A percentile compares a stretch with the other conserved stretches of the same genome.
These are phyloP conservation scores for Hondaea fermentalgiana DNA, from an alignment of 108 stramenopile genomes.

Conservation along the genomic window DNA sequence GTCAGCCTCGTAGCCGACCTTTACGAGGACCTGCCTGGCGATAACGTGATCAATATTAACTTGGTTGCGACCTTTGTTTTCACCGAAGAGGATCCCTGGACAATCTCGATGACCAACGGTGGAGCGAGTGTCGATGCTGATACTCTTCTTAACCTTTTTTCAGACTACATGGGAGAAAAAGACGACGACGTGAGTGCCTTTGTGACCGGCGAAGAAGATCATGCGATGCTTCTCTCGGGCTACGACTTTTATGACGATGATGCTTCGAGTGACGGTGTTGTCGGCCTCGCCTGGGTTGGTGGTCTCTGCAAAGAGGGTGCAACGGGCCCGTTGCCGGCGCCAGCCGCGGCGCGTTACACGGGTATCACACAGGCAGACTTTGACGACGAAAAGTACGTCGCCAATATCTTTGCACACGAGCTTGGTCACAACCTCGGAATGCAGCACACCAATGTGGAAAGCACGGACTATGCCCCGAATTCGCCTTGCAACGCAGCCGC, in stretches of 20 bases:
- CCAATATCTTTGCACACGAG: neutral
- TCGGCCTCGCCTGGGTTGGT: neutral
- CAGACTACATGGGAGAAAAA: neutral
- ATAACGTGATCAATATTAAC: neutral
- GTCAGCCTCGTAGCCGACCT: constrained; percentile 9
- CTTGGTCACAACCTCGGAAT: constrained; percentile 5
- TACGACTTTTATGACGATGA: neutral
- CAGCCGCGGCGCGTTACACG: neutral
- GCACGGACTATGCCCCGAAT: neutral
- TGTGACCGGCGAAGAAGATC: neutral
- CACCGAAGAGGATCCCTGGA: neutral
- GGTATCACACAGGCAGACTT: neutral
- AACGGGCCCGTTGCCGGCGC: too few relatives aligned
- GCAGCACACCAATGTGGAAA: neutral
- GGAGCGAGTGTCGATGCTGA: neutral
- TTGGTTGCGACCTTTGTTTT: neutral
- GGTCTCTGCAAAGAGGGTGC: neutral
- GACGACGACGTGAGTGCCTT: neutral
- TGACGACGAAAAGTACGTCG: neutral
- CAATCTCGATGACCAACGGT: neutral
- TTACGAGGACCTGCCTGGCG: neutral
- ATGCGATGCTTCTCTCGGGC: neutral
- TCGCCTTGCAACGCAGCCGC: neutral
- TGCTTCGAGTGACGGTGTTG: neutral
- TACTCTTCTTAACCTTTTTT: neutral